Conservation (phyloP, 2,329 filamentous ascomycete species). For the Pseudogymnoascus sp. region DNA sequence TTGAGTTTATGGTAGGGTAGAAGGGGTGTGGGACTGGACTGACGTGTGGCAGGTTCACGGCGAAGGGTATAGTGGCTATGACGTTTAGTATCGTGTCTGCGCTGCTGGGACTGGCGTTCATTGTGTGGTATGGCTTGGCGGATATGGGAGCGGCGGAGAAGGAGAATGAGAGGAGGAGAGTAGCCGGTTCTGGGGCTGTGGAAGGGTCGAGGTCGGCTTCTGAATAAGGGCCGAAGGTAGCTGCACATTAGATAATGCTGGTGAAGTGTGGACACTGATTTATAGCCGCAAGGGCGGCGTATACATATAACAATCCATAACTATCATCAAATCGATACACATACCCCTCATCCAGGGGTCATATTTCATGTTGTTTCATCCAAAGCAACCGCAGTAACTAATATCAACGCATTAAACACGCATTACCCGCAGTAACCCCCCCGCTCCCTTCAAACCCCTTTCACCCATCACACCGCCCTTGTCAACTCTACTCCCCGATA, state of each 20-base stretch:
- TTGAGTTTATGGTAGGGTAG: too few relatives aligned
- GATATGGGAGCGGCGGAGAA: constrained; percentile 25
- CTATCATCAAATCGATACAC: background rate
- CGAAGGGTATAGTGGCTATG: constrained; percentile 4
- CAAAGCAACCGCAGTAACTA: background rate
- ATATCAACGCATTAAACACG: background rate
- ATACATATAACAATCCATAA: background rate
- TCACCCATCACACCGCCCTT: background rate
- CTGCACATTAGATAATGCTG: too few relatives aligned
- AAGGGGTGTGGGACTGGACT: constrained; percentile 4
- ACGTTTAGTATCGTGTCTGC: background rate
- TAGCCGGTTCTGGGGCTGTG: constrained; percentile 6
- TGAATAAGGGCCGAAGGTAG: too few relatives aligned
- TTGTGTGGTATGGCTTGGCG: constrained; percentile 21
- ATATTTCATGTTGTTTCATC: background rate
- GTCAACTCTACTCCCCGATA: constrained; percentile 28
- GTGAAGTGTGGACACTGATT: background rate
- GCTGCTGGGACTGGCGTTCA: background rate
- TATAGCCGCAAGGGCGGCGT: background rate
- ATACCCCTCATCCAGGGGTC: background rate
- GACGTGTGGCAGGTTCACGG: constrained; percentile 11
- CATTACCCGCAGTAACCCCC: background rate
- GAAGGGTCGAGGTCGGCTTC: background rate
- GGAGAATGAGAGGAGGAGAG: constrained; percentile 17
- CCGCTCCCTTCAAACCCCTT: background rate